Evolutionary conservation across 306 rosid genomes (phyloP), one percentile per base, ranked within the genome.

Genomic region (Cucurbita moschata): DNA sequence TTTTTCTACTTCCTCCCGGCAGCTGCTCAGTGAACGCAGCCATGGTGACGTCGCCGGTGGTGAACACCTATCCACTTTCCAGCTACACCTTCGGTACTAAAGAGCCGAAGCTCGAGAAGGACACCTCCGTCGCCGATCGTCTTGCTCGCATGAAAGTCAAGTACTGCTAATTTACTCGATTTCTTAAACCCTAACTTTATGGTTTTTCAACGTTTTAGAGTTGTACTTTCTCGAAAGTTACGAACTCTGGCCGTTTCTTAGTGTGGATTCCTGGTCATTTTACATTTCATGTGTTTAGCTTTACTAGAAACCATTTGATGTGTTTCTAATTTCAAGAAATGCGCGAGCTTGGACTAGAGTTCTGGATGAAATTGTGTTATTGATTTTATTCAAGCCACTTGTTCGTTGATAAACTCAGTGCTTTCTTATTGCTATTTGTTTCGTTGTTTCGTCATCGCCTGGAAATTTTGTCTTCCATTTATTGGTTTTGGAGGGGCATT

Each of bases 111-210:
- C 88, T 95, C 92, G 99, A 95, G 88, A 95, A 95, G 79, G 99
- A 95, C 70, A 95, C 99, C 78, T 95, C 99, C 64, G 99, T 95
- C 63, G 99, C 99, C 5, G 99, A 95, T 88, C 97, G 99, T 70
- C 97, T 95, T 5, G 99, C 99, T 77, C 97, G 99, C 21, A 95
- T 95, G 99, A 95, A 95, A 91, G 87, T 95, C 96, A 95, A 94
- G 99, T 91, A 56, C 53, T 4, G 6, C 5, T 7, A 58, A 14
- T 53, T 11, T 21, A 10, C 67, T 47, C 10, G 0, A 35, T 70
- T 49, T 59, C 59, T 70, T 51, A 70, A 70, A 70, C 74, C 74
- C 74, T 70, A 70, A 37, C 1, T 8, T 51, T 39, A 0, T 51
- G 13, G 0, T 16, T 16, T 49, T 49, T 49, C 60, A 16, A 14